These are phyloP conservation scores for Cryphonectria naterciae DNA, from an alignment of 2,329 filamentous ascomycete genomes.

Conservation along the genomic window DNA sequence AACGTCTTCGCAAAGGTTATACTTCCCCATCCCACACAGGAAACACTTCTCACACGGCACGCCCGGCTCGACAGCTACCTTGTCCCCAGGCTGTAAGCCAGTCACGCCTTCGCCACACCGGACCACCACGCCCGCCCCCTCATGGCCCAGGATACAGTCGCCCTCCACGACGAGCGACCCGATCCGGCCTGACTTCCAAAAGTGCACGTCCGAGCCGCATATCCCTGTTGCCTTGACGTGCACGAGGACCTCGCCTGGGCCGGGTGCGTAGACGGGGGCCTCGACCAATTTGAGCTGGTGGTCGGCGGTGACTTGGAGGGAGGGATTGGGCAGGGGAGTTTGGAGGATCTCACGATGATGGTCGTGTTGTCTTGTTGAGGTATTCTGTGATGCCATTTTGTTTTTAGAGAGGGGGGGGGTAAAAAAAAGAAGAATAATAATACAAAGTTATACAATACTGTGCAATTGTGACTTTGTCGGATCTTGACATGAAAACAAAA, in stretches of 20 bases:
- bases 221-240: conserved; percentile 68
- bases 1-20: conserved; percentile 67
- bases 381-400: not conserved
- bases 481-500: not conserved
- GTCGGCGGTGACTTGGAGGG: conserved; percentile 63
- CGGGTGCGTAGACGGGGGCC: conserved; percentile 59
- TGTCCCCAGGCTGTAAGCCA: conserved; percentile 58
- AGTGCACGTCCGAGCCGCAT: conserved; percentile 71
- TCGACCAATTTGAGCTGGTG: conserved; percentile 61
- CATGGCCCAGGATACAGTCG: conserved; percentile 68
- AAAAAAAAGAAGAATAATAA: too few relatives aligned
- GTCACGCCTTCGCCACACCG: conserved; percentile 59
- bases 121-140: conserved; percentile 64
- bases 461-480: not conserved
- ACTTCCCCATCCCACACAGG: conserved; percentile 61
- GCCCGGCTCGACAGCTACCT: conserved; percentile 69
- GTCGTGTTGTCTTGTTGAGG: not conserved
- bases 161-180: conserved; percentile 64
- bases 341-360: conserved; percentile 18
- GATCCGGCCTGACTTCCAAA: conserved; percentile 68
- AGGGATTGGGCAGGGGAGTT: conserved; percentile 51
- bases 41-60: conserved; percentile 66
- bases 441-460: not conserved
- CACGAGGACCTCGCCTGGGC: conserved; percentile 58
- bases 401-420: too few relatives aligned